phyloP scores from a whole-genome alignment of 2,329 filamentous ascomycete species.

The Aspergillaceae sp. region DNA sequence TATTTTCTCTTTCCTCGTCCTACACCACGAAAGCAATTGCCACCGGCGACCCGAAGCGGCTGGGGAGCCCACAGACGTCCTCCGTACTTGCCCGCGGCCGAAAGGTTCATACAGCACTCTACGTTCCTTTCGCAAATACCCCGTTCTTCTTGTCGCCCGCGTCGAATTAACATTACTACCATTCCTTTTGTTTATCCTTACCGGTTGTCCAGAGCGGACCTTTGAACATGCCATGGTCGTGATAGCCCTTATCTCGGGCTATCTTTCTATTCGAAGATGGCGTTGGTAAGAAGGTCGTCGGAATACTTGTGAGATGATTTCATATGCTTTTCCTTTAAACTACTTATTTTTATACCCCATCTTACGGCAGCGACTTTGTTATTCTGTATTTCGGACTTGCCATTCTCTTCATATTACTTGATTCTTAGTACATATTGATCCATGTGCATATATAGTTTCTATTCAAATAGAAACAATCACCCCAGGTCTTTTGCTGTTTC shows the following conservation, averaged over 20 bases:
- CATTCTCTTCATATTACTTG: constrained; percentile 5
- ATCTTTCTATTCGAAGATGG: background rate
- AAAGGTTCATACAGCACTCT: constrained; percentile 1
- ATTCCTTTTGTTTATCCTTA: too few species aligned
- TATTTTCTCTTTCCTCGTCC: too few species aligned
- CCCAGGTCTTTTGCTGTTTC: background rate
- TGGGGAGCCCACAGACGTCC: too few species aligned
- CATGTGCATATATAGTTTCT: constrained; percentile 21
- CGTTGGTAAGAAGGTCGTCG: background rate
- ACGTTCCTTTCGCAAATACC: too few species aligned
- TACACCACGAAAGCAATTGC: too few species aligned
- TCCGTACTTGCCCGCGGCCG: background rate
- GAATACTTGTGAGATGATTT: constrained; percentile 12
- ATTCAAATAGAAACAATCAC: constrained; percentile 4
- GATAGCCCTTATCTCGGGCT: background rate
- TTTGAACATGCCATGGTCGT: background rate
- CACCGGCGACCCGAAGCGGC: too few species aligned
- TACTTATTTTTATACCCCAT: constrained; percentile 22
- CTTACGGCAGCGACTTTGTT: constrained; percentile 16
- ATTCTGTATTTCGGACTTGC: constrained; percentile 6
- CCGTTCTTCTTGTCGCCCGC: constrained; percentile 2
- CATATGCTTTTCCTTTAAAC: constrained; percentile 14
- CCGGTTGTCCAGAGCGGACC: too few species aligned
- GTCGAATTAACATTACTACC: too few species aligned
- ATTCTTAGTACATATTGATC: constrained; percentile 18